Percentiles rank a stretch among this genome's conserved stretches.
phyloP scores from a whole-genome alignment of 495 filamentous ascomycete species.

The Umbilicaria muhlenbergii region DNA sequence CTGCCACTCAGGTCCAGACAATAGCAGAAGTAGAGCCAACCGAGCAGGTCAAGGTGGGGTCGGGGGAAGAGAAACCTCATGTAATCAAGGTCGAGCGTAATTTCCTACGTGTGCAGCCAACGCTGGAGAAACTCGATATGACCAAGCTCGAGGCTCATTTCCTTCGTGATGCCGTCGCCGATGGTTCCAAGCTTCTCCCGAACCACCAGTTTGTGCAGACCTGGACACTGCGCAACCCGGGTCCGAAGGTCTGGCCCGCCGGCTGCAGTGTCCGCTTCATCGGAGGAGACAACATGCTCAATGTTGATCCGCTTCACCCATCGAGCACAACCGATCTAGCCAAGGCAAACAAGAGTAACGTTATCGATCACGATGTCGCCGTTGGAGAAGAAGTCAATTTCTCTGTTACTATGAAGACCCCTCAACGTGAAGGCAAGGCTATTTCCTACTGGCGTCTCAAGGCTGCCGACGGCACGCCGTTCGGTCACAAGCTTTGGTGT shows the following conservation, averaged over 20 bases:
- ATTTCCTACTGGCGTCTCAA: constrained; percentile 97
- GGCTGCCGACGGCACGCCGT: constrained; percentile 60
- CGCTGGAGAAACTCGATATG: background rate
- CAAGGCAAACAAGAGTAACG: constrained; percentile 65
- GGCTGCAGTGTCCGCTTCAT: constrained; percentile 85
- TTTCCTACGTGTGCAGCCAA: background rate
- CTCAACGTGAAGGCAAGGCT: constrained; percentile 50
- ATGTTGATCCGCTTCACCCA: constrained; percentile 62
- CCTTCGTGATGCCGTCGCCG: constrained; percentile 58
- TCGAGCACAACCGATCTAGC: constrained; percentile 55
- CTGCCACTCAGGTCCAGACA: constrained; percentile 52
- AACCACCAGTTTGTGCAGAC: constrained; percentile 69
- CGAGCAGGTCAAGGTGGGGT: constrained; percentile 25
- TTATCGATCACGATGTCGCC: constrained; percentile 47
- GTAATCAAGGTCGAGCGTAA: background rate
- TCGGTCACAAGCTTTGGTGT: constrained; percentile 92
- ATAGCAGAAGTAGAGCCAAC: constrained; percentile 54
- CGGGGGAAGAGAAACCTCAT: constrained; percentile 12
- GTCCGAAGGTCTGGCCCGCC: constrained; percentile 63
- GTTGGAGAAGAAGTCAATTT: constrained; percentile 65
- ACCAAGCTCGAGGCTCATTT: constrained; percentile 53
- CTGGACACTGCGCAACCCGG: constrained; percentile 83
- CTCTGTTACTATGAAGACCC: constrained; percentile 69
- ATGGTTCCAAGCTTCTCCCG: constrained; percentile 56
- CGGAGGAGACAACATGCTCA: constrained; percentile 90